Base-by-base conservation (phyloP, 176 grass and related monocot genomes). In the Echinochloa phyllopogon region DNA sequence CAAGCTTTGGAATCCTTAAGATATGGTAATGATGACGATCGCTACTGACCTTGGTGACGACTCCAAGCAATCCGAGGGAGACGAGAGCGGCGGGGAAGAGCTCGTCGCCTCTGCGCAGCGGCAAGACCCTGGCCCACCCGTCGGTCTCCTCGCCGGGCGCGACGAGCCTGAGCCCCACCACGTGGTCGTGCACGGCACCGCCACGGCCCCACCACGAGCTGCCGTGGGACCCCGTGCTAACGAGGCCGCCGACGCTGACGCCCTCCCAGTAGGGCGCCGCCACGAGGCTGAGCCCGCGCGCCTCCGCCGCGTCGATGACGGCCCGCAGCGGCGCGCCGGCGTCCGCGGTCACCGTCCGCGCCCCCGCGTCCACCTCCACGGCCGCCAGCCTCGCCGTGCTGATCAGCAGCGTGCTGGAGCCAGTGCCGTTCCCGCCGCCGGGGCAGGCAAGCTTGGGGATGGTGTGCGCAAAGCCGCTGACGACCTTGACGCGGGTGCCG, bases 181-280 rank as follows among this genome's bases (percentile, higher is more conserved):
- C 84, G 65, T 93, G 70, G 75, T 98, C 95, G 74, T 98, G 95
- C 39, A 93, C 92, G 25, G 95, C 84, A 3, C 88, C 95, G 2
- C 95, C 92, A 2, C 20, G 33, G 0, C 92, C 95, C 95, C 90
- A 94, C 95, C 95, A 98, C 13, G 95, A 98, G 88, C 95, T 94
- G 6, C 95, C 95, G 36, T 98, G 92, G 65, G 92, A 94, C 3
- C 90, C 95, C 0, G 92, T 98, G 82, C 86, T 89, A 25, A 98
- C 55, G 21, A 93, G 23, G 29, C 95, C 95, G 0, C 84, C 92
- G 23, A 98, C 37, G 92, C 95, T 98, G 40, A 91, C 88, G 76
- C 92, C 95, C 20, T 94, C 92, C 90, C 90, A 94, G 84, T 98
- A 98, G 4, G 95, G 90, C 33, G 92, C 84, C 9, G 92, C 90